phyloP scores from a whole-genome alignment of 306 rosid species.

The Acacia crassicarpa region DNA sequence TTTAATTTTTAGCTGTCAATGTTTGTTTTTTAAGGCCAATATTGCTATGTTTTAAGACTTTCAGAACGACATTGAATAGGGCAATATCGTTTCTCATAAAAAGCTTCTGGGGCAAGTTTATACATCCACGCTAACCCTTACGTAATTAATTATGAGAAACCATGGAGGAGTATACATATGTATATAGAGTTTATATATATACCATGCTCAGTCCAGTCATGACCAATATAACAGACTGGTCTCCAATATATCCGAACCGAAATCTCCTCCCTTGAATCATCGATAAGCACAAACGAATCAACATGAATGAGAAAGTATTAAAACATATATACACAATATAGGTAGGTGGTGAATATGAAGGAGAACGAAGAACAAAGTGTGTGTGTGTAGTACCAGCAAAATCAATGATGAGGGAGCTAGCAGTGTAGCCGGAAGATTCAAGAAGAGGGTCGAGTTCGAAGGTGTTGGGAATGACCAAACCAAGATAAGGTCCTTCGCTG shows the following conservation, averaged over 20 bases:
- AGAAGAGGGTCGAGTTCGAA: slow-evolving; percentile 51
- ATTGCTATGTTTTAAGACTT: too few relatives aligned
- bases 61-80: accelerated
- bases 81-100: accelerated
- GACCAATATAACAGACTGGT: background rate
- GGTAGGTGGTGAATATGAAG: too few relatives aligned
- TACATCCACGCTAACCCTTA: too few relatives aligned
- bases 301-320: background rate
- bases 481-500: slow-evolving; percentile 41
- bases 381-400: slow-evolving; percentile 27
- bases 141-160: background rate
- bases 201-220: slow-evolving; percentile 17
- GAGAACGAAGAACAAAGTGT: background rate
- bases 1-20: too few relatives aligned
- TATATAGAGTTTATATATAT: too few relatives aligned
- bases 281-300: background rate
- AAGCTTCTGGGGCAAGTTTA: accelerated
- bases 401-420: slow-evolving; percentile 16
- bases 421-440: slow-evolving; percentile 26
- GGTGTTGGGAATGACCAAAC: slow-evolving; percentile 45
- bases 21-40: too few relatives aligned
- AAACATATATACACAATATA: too few relatives aligned
- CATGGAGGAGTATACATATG: background rate
- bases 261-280: background rate
- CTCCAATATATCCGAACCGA: background rate